Evolutionary conservation across 2,329 filamentous ascomycete species (phyloP), one percentile per base, ranked within the genome.

Genomic region (Drechmeria coniospora): DNA sequence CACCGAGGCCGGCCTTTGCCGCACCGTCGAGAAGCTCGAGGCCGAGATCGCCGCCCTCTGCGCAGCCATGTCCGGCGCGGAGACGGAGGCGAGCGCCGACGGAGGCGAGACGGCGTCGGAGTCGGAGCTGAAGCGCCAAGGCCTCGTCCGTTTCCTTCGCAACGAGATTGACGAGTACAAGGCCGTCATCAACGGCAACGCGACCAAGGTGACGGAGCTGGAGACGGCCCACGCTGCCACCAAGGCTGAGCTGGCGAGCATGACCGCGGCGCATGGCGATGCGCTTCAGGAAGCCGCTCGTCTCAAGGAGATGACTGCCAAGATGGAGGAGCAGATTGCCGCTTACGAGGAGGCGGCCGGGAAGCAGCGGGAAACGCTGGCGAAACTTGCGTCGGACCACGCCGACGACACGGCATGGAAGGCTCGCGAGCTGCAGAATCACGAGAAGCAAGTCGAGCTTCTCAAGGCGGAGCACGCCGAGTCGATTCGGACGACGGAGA

Each of bases 111-210:
- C 64, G 1, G 29, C 35, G 17, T 53, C 51, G 30, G 65, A 71
- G 33, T 56, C 51, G 3, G 54, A 65, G 20, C 50, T 51, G 22
- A 64, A 67, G 44, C 72, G 81, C 34, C 57, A 75, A 32, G 61
- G 67, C 20, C 55, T 75, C 26, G 56, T 80, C 19, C 56, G 61
- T 20, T 61, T 61, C 24, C 54, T 94, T 23, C 78, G 79, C 36
- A 64, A 56, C 33, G 77, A 92, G 46, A 76, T 94, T 29, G 74
- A 86, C 28, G 74, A 83, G 45, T 84, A 92, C 55, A 86, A 80
- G 54, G 57, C 65, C 4, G 69, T 79, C 21, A 76, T 92, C 41
- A 65, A 68, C 36, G 65, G 60, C 38, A 81, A 86, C 41, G 61
- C 73, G 9, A 48, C 65, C 21, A 80, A 75, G 41, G 74, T 93